phyloP scores from a whole-genome alignment of 768 basidiomycete genomes.

The Stropharia rugosoannulata region DNA sequence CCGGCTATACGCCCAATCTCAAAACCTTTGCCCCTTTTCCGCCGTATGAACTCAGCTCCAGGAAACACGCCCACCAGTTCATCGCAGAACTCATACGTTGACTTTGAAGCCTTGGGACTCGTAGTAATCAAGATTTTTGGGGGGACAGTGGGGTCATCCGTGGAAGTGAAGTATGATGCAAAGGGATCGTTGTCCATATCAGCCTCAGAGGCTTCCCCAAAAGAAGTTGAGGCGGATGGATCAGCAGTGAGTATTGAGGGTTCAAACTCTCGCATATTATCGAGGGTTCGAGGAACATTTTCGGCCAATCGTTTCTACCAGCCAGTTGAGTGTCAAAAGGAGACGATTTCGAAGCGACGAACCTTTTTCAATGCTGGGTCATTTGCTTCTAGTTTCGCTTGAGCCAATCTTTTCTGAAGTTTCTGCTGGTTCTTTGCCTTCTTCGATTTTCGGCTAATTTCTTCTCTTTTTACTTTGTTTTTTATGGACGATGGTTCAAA shows the following conservation, averaged over 20 bases:
- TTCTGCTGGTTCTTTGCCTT: slow-evolving; percentile 79
- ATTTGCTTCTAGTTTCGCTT: slow-evolving; percentile 71
- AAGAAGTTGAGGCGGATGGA: slow-evolving; percentile 37
- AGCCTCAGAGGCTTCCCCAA: slow-evolving; percentile 28
- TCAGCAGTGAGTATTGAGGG: slow-evolving; percentile 63
- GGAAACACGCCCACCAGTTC: slow-evolving; percentile 89
- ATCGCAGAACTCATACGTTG: slow-evolving; percentile 91
- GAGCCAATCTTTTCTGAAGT: slow-evolving; percentile 75
- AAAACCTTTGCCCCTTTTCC: slow-evolving; percentile 88
- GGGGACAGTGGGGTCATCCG: slow-evolving; percentile 67
- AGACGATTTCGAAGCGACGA: slow-evolving; percentile 11
- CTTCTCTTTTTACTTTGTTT: slow-evolving; percentile 88
- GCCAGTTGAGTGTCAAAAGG: background rate
- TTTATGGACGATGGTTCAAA: slow-evolving; percentile 71
- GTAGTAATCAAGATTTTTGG: slow-evolving; percentile 92
- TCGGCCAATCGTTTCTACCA: slow-evolving; percentile 74
- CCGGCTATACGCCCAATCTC: slow-evolving; percentile 89
- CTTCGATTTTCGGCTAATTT: slow-evolving; percentile 70
- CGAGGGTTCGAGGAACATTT: slow-evolving; percentile 89
- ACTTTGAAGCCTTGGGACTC: slow-evolving; percentile 82
- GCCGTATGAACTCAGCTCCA: slow-evolving; percentile 83
- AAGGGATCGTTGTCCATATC: slow-evolving; percentile 79
- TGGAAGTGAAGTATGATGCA: slow-evolving; percentile 70
- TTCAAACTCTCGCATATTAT: slow-evolving; percentile 89
- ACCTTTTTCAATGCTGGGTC: slow-evolving; percentile 83